Evolutionary conservation across 345 rosid species (phyloP).

Genomic region (Cardamine resedifolia): DNA sequence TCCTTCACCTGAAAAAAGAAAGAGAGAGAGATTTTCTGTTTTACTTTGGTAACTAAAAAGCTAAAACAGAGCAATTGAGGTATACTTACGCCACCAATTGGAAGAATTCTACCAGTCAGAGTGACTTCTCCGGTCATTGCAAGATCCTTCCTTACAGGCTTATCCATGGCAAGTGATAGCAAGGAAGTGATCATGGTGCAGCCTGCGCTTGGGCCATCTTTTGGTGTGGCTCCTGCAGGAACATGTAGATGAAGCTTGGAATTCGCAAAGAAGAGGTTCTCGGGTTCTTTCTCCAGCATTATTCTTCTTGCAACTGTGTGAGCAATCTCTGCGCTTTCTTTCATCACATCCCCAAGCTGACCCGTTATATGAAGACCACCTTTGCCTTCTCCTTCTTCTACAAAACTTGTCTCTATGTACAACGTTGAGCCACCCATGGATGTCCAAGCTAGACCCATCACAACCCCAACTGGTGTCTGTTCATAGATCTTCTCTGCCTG

Average conservation of each 20-base stretch:
- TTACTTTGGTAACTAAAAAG: background rate
- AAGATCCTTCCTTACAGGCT: conserved; percentile 71
- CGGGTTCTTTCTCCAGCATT: conserved; percentile 62
- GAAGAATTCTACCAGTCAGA: conserved; percentile 77
- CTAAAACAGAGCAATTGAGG: background rate
- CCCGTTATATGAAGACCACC: conserved; percentile 75
- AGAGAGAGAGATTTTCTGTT: background rate
- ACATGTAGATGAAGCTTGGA: conserved; percentile 87
- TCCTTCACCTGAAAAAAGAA: conserved; percentile 65
- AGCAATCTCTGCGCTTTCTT: conserved; percentile 89
- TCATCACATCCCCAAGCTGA: conserved; percentile 90
- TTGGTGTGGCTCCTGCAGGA: conserved; percentile 91
- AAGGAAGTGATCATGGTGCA: conserved; percentile 94
- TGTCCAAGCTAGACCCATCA: conserved; percentile 98
- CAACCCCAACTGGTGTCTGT: conserved; percentile 84
- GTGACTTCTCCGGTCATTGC: conserved; percentile 98
- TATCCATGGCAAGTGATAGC: conserved; percentile 80
- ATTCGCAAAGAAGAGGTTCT: conserved; percentile 58
- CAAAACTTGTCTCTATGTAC: conserved; percentile 73
- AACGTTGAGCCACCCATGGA: conserved; percentile 94
- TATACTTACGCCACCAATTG: conserved; percentile 82
- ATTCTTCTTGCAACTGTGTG: conserved; percentile 74
- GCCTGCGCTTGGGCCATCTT: conserved; percentile 97
- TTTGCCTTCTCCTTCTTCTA: conserved; percentile 76
- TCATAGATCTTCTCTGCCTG: conserved; percentile 82